Evolutionary conservation across 345 rosid genomes (phyloP).

Genomic region (Eucalyptus curtisii): DNA sequence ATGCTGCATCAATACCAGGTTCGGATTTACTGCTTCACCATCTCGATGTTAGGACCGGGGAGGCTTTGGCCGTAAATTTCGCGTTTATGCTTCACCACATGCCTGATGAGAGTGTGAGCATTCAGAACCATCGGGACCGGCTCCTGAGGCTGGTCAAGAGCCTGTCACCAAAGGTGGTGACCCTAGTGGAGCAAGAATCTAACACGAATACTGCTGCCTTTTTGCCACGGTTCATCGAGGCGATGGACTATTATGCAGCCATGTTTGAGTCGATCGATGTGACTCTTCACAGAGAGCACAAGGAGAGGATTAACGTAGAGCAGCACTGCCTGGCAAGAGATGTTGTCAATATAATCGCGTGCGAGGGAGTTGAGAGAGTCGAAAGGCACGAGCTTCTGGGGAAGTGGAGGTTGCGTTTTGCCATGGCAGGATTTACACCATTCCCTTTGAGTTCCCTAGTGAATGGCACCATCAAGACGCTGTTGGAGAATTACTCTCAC

Average conservation of each 20-base stretch:
- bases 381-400: constrained; percentile 78
- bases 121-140: constrained; percentile 61
- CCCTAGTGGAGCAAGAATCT: constrained; percentile 90
- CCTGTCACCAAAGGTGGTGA: constrained; percentile 75
- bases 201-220: constrained; percentile 85
- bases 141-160: constrained; percentile 59
- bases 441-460: constrained; percentile 74
- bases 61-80: constrained; percentile 81
- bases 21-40: constrained; percentile 28
- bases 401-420: constrained; percentile 76
- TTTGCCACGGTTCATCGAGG: constrained; percentile 69
- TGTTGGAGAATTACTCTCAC: constrained; percentile 47
- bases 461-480: constrained; percentile 51
- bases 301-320: constrained; percentile 75
- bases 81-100: constrained; percentile 77
- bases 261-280: constrained; percentile 86
- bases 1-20: constrained; percentile 43
- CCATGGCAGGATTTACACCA: constrained; percentile 73
- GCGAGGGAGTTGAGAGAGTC: constrained; percentile 83
- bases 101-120: constrained; percentile 91
- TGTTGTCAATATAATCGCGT: constrained; percentile 80
- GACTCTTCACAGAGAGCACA: constrained; percentile 57
- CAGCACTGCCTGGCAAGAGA: constrained; percentile 90
- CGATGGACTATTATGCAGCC: constrained; percentile 63
- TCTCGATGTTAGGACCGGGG: constrained; percentile 37